Evolutionary conservation across 1,284 basidiomycete genomes (phyloP).

Genomic region (Cryptococcus sp.): DNA sequence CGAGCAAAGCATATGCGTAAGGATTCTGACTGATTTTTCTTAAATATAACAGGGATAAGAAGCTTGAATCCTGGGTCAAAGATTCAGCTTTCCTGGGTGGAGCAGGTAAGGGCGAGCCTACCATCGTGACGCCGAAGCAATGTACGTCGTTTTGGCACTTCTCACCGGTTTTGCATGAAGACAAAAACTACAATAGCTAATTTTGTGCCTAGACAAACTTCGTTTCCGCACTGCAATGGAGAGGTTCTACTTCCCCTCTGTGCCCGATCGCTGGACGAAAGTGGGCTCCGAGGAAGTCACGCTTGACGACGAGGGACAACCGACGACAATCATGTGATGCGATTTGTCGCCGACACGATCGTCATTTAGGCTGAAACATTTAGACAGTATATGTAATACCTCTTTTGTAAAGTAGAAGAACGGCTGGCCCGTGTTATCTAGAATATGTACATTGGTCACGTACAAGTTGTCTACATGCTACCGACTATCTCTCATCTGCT

Average conservation of each 20-base stretch:
- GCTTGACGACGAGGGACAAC: conserved; percentile 30
- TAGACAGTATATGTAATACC: too few species aligned
- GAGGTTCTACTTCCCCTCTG: conserved; percentile 66
- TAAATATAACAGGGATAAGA: conserved; percentile 74
- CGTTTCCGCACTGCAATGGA: conserved; percentile 91
- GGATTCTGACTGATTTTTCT: not conserved
- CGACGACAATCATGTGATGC: not conserved
- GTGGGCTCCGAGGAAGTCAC: conserved; percentile 31
- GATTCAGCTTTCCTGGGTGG: conserved; percentile 83
- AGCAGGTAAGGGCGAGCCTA: conserved; percentile 79
- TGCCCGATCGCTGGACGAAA: conserved; percentile 51
- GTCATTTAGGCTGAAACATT: too few species aligned
- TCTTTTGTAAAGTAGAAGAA: too few species aligned
- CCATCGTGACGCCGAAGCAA: conserved; percentile 72
- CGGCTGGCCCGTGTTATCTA: too few species aligned
- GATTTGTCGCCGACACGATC: not conserved
- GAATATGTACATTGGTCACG: too few species aligned
- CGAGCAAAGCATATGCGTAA: not conserved
- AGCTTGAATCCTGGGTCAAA: conserved; percentile 96
- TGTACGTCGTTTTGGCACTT: conserved; percentile 28
- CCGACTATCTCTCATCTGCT: too few species aligned
- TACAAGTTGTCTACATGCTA: not conserved
- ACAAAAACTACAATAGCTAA: not conserved
- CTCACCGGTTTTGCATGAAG: not conserved
- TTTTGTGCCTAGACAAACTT: conserved; percentile 63